phyloP scores from a whole-genome alignment of 495 filamentous ascomycete species.

The Arthonia radiata region DNA sequence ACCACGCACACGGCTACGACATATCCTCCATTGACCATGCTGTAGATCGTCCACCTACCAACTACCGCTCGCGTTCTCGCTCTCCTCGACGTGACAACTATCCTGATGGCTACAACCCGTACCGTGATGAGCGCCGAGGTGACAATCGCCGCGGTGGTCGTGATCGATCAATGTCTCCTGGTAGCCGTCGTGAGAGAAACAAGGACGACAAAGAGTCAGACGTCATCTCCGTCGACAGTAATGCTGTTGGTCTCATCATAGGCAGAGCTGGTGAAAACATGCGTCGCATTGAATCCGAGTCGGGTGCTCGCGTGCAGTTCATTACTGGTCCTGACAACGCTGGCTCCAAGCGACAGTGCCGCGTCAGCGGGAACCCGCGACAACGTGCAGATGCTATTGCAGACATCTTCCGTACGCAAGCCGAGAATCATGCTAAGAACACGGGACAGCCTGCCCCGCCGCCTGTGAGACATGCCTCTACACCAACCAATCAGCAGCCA shows the following conservation, averaged over 20 bases:
- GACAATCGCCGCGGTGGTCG: conserved; percentile 27
- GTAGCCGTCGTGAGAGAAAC: conserved; percentile 12
- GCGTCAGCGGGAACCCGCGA: conserved; percentile 41
- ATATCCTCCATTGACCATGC: too few species aligned
- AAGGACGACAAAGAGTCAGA: conserved; percentile 32
- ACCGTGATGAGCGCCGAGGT: conserved; percentile 50
- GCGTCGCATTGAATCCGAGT: conserved; percentile 49
- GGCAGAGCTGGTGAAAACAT: conserved; percentile 64
- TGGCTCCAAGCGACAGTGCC: conserved; percentile 46
- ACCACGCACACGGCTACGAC: too few species aligned
- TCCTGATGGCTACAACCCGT: conserved; percentile 49
- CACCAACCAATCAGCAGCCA: conserved; percentile 14
- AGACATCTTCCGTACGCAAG: conserved; percentile 58
- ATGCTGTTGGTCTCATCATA: conserved; percentile 61
- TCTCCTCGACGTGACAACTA: conserved; percentile 35
- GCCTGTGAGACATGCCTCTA: conserved; percentile 7
- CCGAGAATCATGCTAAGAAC: conserved; percentile 68
- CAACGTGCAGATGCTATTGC: conserved; percentile 43
- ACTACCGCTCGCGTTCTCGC: conserved; percentile 38
- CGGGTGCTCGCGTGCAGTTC: conserved; percentile 56
- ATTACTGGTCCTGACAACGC: conserved; percentile 38
- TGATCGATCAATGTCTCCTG: conserved; percentile 38
- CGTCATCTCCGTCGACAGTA: conserved; percentile 50
- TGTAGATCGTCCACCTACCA: conserved; percentile 1
- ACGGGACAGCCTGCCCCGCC: conserved; percentile 25